These are phyloP conservation scores for Kazachstania sp. DNA, from an alignment of 1,139 yeast species.

Conservation along the genomic window DNA sequence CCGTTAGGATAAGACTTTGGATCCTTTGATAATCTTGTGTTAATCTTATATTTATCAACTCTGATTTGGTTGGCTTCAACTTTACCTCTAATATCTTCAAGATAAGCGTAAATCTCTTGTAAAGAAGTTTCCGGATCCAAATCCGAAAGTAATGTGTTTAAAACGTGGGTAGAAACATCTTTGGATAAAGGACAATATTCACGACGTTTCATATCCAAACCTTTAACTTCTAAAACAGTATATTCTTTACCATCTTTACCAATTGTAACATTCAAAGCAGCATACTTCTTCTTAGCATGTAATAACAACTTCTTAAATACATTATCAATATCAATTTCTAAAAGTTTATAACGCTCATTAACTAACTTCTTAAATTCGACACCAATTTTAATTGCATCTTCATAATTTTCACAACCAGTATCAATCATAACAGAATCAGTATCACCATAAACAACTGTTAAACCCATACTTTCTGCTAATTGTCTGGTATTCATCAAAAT, in stretches of 20 bases:
- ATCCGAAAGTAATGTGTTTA: constrained; percentile 64
- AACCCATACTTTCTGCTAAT: constrained; percentile 74
- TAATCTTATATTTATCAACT: constrained; percentile 58
- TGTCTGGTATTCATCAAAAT: constrained; percentile 89
- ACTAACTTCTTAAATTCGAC: constrained; percentile 76
- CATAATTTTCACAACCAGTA: constrained; percentile 62
- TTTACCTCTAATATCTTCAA: constrained; percentile 52
- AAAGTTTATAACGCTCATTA: constrained; percentile 74
- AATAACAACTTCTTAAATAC: constrained; percentile 76
- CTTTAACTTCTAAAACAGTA: constrained; percentile 75
- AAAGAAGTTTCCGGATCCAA: constrained; percentile 72
- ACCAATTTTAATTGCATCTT: constrained; percentile 77
- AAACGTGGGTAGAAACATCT: constrained; percentile 70
- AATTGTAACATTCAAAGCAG: constrained; percentile 63
- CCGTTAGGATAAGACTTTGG: constrained; percentile 70
- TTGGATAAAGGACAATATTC: constrained; percentile 91
- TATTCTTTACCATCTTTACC: constrained; percentile 43
- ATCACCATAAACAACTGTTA: constrained; percentile 94
- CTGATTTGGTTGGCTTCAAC: constrained; percentile 56
- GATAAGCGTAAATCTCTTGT: constrained; percentile 60
- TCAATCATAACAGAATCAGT: constrained; percentile 99
- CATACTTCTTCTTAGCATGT: constrained; percentile 97
- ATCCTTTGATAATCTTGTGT: constrained; percentile 68
- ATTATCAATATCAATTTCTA: constrained; percentile 94
- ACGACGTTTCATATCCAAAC: constrained; percentile 94